Conservation (phyloP, 2,329 filamentous ascomycete species). For the Monosporascus sp. region DNA sequence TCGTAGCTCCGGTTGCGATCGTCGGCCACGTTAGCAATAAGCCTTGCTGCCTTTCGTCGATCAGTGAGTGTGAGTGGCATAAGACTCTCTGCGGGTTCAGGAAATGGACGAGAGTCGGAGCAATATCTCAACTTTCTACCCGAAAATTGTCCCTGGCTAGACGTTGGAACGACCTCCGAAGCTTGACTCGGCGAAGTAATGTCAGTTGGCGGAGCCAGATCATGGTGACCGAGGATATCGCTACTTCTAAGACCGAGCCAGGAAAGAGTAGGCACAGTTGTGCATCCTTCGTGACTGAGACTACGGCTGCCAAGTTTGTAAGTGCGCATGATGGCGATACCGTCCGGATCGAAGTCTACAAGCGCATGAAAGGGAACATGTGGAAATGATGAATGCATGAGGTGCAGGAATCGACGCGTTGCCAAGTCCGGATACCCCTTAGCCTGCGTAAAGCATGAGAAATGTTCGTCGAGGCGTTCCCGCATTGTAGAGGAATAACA, state of each 20-base stretch:
- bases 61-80: slow-evolving; percentile 48
- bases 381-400: slow-evolving; percentile 43
- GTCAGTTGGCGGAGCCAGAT: neutral
- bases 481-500: neutral
- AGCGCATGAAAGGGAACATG: slow-evolving; percentile 56
- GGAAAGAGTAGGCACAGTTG: slow-evolving; percentile 44
- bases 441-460: slow-evolving; percentile 42
- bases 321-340: slow-evolving; percentile 66
- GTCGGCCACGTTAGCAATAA: slow-evolving; percentile 42
- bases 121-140: neutral
- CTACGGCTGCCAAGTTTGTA: slow-evolving; percentile 67
- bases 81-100: slow-evolving; percentile 13
- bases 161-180: neutral
- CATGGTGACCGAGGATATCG: slow-evolving; percentile 31
- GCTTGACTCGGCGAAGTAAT: no score
- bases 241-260: slow-evolving; percentile 60
- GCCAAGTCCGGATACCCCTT: slow-evolving; percentile 79
- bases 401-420: slow-evolving; percentile 60
- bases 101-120: neutral
- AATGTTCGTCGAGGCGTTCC: neutral
- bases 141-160: neutral
- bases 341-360: slow-evolving; percentile 74
- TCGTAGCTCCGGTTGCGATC: slow-evolving; percentile 23
- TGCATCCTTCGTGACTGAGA: slow-evolving; percentile 54
- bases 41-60: slow-evolving; percentile 49